Conservation (phyloP, 169 alveolate species). For the Plasmodium reichenowi region DNA sequence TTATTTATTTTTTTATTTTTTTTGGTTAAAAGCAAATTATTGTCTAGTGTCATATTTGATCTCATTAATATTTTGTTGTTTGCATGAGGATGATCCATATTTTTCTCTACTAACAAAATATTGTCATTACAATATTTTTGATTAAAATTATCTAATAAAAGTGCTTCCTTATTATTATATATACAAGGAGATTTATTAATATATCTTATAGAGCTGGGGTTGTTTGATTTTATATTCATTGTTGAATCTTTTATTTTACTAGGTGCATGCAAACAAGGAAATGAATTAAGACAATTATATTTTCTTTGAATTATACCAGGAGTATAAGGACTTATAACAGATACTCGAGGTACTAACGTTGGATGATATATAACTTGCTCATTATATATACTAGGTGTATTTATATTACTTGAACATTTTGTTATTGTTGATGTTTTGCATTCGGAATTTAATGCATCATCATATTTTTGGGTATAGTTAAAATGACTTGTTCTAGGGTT, state of each 20-base stretch:
- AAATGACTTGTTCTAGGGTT: too few species aligned
- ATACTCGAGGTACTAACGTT: not conserved
- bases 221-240: conserved; percentile 17
- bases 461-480: too few species aligned
- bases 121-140: too few species aligned
- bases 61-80: too few species aligned
- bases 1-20: not conserved
- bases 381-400: conserved; percentile 3
- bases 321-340: not conserved
- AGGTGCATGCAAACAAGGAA: conserved; percentile 27
- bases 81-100: too few species aligned
- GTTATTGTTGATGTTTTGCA: too few species aligned
- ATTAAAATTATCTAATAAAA: not conserved
- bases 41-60: too few species aligned
- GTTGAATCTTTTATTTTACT: not conserved
- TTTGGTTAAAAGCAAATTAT: too few species aligned
- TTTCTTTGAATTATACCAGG: conserved; percentile 1
- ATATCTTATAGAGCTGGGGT: not conserved
- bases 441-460: too few species aligned
- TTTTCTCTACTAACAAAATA: too few species aligned
- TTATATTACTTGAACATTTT: too few species aligned
- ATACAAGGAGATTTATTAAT: not conserved
- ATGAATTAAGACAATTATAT: conserved; percentile 40
- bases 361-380: conserved; percentile 23
- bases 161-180: not conserved